phyloP scores from a whole-genome alignment of 108 stramenopile genomes.

The Cyclotella atomus region DNA sequence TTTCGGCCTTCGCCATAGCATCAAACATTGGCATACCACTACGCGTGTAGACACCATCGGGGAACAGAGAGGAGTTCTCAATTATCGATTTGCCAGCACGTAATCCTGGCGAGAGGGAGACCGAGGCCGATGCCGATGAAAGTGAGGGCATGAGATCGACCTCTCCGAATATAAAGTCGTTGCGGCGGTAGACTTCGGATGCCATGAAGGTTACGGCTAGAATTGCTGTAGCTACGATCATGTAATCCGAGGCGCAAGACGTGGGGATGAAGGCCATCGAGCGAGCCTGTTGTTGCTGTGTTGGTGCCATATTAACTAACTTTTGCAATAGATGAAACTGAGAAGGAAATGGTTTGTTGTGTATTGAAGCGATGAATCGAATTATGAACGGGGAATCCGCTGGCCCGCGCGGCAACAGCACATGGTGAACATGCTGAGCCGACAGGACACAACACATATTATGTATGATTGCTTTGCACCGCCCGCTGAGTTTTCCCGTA shows the following conservation, averaged over 20 bases:
- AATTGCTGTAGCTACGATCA: not conserved
- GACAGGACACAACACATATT: too few species aligned
- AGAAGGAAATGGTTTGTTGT: too few species aligned
- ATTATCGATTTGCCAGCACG: not conserved
- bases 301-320: not conserved
- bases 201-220: not conserved
- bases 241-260: not conserved
- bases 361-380: too few species aligned
- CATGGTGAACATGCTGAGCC: too few species aligned
- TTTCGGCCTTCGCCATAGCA: not conserved
- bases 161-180: not conserved
- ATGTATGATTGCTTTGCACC: too few species aligned
- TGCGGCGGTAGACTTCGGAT: not conserved
- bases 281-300: not conserved
- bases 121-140: not conserved
- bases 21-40: not conserved
- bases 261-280: not conserved
- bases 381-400: too few species aligned
- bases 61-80: not conserved
- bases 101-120: not conserved
- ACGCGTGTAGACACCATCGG: not conserved
- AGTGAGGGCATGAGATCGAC: too few species aligned
- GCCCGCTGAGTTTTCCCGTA: too few species aligned
- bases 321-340: too few species aligned
- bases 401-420: too few species aligned